Conservation (phyloP, 176 grass and related monocot species). For the Raddia guianensis region DNA sequence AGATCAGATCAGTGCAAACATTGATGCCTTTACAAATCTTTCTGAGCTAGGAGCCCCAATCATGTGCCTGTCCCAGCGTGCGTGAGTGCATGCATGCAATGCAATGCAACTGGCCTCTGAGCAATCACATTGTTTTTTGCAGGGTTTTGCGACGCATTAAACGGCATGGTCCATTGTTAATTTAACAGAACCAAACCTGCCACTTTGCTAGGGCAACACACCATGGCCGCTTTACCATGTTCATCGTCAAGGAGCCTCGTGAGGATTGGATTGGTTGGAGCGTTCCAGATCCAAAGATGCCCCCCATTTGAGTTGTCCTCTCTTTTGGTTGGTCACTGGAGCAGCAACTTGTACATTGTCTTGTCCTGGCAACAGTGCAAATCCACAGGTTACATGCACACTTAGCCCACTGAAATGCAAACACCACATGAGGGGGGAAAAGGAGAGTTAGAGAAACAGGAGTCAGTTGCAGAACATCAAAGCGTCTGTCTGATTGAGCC, state of each 20-base stretch:
- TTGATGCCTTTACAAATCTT: constrained; percentile 53
- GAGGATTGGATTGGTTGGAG: constrained; percentile 37
- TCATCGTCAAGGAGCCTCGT: constrained; percentile 13
- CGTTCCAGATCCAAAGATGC: constrained; percentile 45
- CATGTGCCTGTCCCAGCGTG: constrained; percentile 45
- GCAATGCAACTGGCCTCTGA: constrained; percentile 1
- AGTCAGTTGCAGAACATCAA: constrained; percentile 18
- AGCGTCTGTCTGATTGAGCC: constrained; percentile 4
- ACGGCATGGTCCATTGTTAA: constrained; percentile 34
- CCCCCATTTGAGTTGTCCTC: constrained; percentile 43
- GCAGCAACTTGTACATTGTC: constrained; percentile 49
- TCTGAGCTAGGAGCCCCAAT: constrained; percentile 42
- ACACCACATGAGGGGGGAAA: constrained; percentile 4
- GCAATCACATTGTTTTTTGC: constrained; percentile 32
- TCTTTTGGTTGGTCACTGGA: constrained; percentile 35
- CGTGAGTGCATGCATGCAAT: neutral
- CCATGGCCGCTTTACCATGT: constrained; percentile 31
- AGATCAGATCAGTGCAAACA: constrained; percentile 51
- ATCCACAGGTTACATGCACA: constrained; percentile 12
- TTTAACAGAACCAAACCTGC: constrained; percentile 21
- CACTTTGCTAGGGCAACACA: constrained; percentile 26
- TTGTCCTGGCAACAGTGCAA: constrained; percentile 19
- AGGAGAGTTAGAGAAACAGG: neutral
- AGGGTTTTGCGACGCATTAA: constrained; percentile 32
- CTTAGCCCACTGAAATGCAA: constrained; percentile 35